Base-by-base conservation (phyloP, 148 eudicot genomes). In the Camellia japonica region DNA sequence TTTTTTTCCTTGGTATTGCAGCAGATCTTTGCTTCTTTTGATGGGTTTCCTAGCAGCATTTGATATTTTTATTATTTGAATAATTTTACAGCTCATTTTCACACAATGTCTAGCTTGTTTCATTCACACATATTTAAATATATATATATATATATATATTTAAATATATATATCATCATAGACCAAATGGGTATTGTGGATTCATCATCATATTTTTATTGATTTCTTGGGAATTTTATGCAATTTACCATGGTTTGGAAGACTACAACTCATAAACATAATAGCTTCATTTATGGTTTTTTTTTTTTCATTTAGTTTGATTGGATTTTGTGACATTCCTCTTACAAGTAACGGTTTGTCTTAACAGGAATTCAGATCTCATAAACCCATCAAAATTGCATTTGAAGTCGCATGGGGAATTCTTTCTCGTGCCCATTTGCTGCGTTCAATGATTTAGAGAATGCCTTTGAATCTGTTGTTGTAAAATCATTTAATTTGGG, bases 321-420 rank as follows among this genome's bases (percentile, higher is more conserved):
- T n/a, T 51, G 20, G n/a, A 10, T 23, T 61, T 62, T 62, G 59
- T 80, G n/a, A 38, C 46, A 66, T 64, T 65, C 63, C 77, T 72
- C 82, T 80, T 30, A 64, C 61, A 46, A 47, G 54, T 19, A 71
- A 41, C 60, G 47, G 59, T 69, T 46, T 78, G 52, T 18, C 54
- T 77, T 59, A 71, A 65, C 83, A 80, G 81, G 79, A 84, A 18
- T 73, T 71, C 59, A 68, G 71, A 58, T 82, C 80, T 41, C 72
- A 46, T 30, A 70, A 66, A 71, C 76, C 42, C 18, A 68, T 71
- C 72, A 83, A 63, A 71, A 13, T 59, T 13, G 51, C 44, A 46
- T 66, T 80, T 75, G 70, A 74, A 73, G 80, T 82, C 80, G 90
- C 82, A 95, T 95, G 99, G 99, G 99, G 82, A 66, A 88, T 81